phyloP scores from a whole-genome alignment of 495 filamentous ascomycete species.

The Hypoxylon fragiforme region DNA sequence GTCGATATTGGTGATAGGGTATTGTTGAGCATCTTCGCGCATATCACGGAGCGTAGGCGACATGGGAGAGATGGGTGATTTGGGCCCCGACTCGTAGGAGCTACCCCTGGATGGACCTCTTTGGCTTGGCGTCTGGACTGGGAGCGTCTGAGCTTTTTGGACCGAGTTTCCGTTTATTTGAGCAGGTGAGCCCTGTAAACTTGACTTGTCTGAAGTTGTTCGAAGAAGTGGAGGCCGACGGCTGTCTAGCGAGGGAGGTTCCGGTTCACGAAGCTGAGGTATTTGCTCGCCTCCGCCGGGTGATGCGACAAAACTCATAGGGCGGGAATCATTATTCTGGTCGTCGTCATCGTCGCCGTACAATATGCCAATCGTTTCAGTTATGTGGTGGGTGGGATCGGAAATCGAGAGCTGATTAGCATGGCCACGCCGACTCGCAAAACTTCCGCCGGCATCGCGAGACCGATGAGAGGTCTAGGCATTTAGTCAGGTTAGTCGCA shows the following conservation, averaged over 20 bases:
- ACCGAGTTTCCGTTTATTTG: conserved; percentile 27
- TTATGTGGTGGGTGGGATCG: conserved; percentile 87
- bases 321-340: conserved; percentile 46
- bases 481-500: conserved; percentile 24
- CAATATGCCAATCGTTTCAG: conserved; percentile 94
- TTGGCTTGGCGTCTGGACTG: conserved; percentile 51
- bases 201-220: conserved; percentile 47
- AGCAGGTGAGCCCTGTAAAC: conserved; percentile 8
- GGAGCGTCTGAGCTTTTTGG: conserved; percentile 45
- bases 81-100: conserved; percentile 53
- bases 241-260: conserved; percentile 37
- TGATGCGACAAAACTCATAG: conserved; percentile 51
- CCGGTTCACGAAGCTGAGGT: conserved; percentile 24
- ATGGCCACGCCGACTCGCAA: conserved; percentile 59
- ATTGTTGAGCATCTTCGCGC: conserved; percentile 68
- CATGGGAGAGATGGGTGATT: conserved; percentile 42
- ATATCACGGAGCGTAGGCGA: conserved; percentile 59
- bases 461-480: conserved; percentile 58
- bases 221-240: conserved; percentile 46
- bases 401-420: conserved; percentile 60
- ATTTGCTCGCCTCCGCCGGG: conserved; percentile 44
- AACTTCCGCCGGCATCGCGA: conserved; percentile 58
- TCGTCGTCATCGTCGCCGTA: conserved; percentile 82
- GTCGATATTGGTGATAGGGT: conserved; percentile 89
- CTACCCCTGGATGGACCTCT: conserved; percentile 42